Conservation (phyloP, 2,329 filamentous ascomycete genomes). For the Zasmidium citrigriseum region DNA sequence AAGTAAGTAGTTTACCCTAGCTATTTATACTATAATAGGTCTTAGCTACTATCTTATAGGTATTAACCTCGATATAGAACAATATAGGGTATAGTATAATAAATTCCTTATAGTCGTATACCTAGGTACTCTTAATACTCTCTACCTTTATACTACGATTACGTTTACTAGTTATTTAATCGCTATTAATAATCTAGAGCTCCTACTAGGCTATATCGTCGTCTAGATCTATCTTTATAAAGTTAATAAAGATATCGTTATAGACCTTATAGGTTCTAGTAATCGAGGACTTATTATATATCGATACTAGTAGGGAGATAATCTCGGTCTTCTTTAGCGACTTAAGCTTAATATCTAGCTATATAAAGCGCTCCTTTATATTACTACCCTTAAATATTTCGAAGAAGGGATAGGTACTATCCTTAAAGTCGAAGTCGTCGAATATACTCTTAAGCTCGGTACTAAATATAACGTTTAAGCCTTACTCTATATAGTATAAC, state of each 20-base stretch:
- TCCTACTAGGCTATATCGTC: not conserved
- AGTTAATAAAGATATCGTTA: not conserved
- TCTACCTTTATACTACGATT: not conserved
- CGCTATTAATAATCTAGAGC: not conserved
- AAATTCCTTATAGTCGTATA: not conserved
- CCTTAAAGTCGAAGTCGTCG: not conserved
- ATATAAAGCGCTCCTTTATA: not conserved
- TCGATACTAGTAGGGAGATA: not conserved
- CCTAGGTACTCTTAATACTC: not conserved
- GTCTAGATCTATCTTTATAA: not conserved
- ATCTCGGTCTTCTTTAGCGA: not conserved
- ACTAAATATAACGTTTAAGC: not conserved
- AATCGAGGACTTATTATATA: conserved; percentile 5
- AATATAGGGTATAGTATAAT: not conserved
- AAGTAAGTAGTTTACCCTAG: not conserved
- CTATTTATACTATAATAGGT: not conserved
- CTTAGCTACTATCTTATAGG: not conserved
- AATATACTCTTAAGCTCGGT: not conserved
- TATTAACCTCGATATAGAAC: not conserved
- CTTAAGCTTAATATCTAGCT: not conserved
- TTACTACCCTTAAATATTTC: not conserved
- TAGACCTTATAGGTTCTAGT: conserved; percentile 1
- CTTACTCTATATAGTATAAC: not conserved
- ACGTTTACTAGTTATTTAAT: not conserved
- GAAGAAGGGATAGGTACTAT: not conserved